A percentile compares a stretch with the other conserved stretches of the same genome.
phyloP scores from a whole-genome alignment of 441 rosid genomes.

The Hura crepitans region DNA sequence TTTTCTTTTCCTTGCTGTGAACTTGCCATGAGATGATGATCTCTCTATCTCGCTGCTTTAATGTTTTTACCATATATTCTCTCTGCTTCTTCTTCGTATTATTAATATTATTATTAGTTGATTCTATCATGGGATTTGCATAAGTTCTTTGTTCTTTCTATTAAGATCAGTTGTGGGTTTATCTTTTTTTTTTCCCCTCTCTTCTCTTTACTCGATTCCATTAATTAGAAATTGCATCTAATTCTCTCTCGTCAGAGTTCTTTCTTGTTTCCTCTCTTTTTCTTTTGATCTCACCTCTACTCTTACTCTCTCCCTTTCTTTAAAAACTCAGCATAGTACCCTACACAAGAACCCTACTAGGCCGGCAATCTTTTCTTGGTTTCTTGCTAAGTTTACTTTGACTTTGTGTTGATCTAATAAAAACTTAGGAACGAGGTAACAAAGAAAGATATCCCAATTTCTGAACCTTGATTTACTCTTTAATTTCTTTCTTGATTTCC shows the following conservation, averaged over 20 bases:
- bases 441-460: neutral
- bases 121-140: conserved; percentile 26
- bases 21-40: neutral
- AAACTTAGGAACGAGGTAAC: neutral
- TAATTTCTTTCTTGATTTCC: neutral
- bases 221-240: conserved; percentile 35
- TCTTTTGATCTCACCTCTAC: too few relatives aligned
- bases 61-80: conserved; percentile 15
- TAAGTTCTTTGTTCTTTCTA: conserved; percentile 23
- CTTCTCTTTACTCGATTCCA: conserved; percentile 42
- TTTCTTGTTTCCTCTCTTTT: too few relatives aligned
- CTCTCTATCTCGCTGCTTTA: conserved; percentile 6
- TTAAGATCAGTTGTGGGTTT: conserved; percentile 14
- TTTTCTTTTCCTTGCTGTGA: neutral
- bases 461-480: conserved; percentile 7
- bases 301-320: neutral
- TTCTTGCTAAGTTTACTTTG: conserved; percentile 15
- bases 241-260: conserved; percentile 31
- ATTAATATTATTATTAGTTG: too few relatives aligned
- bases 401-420: conserved; percentile 33
- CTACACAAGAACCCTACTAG: conserved; percentile 20
- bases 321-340: conserved; percentile 10
- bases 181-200: neutral
- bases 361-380: neutral
- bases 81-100: conserved; percentile 1